Conservation (phyloP, 768 basidiomycete genomes). For the Grammothele lineata region DNA sequence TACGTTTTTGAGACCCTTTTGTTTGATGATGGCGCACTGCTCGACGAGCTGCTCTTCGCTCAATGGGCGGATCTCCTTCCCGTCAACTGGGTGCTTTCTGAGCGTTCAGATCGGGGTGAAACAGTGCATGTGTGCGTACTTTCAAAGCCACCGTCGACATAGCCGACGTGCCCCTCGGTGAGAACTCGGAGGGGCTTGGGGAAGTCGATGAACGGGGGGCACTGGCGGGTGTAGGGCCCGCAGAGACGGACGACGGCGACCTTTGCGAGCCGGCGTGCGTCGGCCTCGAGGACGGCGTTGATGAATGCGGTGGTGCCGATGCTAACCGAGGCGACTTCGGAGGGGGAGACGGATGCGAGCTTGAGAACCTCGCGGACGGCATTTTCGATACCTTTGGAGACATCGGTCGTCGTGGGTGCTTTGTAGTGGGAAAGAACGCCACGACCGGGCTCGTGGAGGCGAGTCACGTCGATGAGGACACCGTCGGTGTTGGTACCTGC, state of each 20-base stretch:
- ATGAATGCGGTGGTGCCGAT: slow-evolving; percentile 51
- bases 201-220: slow-evolving; percentile 54
- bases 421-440: slow-evolving; percentile 40
- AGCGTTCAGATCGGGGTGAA: too few species aligned
- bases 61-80: slow-evolving; percentile 39
- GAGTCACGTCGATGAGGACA: slow-evolving; percentile 32
- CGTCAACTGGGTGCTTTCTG: slow-evolving; percentile 39
- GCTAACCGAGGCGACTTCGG: slow-evolving; percentile 44
- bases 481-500: slow-evolving; percentile 39
- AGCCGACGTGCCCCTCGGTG: slow-evolving; percentile 33
- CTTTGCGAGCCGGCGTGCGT: slow-evolving; percentile 46
- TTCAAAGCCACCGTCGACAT: slow-evolving; percentile 38
- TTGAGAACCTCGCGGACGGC: slow-evolving; percentile 45
- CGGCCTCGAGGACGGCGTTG: slow-evolving; percentile 55
- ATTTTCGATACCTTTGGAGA: slow-evolving; percentile 53
- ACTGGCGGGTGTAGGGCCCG: slow-evolving; percentile 53
- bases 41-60: slow-evolving; percentile 40
- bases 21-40: slow-evolving; percentile 37
- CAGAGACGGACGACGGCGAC: slow-evolving; percentile 65
- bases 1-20: slow-evolving; percentile 22
- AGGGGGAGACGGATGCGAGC: slow-evolving; percentile 30
- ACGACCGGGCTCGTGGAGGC: slow-evolving; percentile 28
- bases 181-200: slow-evolving; percentile 32
- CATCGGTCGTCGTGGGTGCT: slow-evolving; percentile 50
- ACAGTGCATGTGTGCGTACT: slow-evolving; percentile 22